These are phyloP conservation scores for Akanthomyces muscarius DNA, from an alignment of 2,329 filamentous ascomycete species.

Conservation along the genomic window DNA sequence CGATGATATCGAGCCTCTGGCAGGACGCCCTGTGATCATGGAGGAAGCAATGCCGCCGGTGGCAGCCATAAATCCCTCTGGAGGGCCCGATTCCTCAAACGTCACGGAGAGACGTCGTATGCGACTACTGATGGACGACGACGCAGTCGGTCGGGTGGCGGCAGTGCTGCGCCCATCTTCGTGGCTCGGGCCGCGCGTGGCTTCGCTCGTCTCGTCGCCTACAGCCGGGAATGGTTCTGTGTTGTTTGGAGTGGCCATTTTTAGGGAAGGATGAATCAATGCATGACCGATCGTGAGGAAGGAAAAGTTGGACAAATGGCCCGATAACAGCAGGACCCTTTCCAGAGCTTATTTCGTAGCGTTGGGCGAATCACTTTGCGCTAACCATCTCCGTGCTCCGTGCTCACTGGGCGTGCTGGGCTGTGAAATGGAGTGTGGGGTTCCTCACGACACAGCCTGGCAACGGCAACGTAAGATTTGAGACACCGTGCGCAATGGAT, in stretches of 20 bases:
- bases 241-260: background rate
- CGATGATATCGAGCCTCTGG: constrained; percentile 21
- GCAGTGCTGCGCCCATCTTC: constrained; percentile 14
- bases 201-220: constrained; percentile 17
- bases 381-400: background rate
- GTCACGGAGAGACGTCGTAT: constrained; percentile 32
- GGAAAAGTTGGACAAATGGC: background rate
- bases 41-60: constrained; percentile 44
- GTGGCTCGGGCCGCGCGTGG: background rate
- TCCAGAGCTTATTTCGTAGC: background rate
- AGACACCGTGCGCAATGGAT: background rate
- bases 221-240: constrained; percentile 23
- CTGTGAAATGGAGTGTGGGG: background rate
- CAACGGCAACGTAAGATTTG: background rate
- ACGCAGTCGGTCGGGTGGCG: constrained; percentile 27
- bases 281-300: background rate
- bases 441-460: background rate
- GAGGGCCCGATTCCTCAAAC: constrained; percentile 45
- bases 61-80: constrained; percentile 45
- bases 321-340: background rate
- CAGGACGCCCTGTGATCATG: constrained; percentile 27
- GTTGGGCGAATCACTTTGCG: background rate
- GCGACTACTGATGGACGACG: constrained; percentile 30
- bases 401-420: background rate
- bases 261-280: background rate